Evolutionary conservation across 2,329 filamentous ascomycete species (phyloP).

Genomic region (Fusarium pseudoanthophilum): DNA sequence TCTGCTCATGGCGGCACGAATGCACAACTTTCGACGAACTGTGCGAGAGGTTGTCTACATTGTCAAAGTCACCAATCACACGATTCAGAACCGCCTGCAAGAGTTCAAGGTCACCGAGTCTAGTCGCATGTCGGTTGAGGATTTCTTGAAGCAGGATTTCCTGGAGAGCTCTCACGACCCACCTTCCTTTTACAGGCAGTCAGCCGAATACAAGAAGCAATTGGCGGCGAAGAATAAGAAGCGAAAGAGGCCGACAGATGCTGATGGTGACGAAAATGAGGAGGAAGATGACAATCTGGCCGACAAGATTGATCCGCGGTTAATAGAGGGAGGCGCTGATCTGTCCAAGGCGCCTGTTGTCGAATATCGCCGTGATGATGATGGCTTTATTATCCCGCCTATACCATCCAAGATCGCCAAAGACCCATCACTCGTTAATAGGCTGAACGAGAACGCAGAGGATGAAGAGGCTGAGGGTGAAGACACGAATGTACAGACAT

Average conservation of each 20-base stretch:
- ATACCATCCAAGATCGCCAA: conserved; percentile 54
- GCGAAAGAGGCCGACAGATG: conserved; percentile 55
- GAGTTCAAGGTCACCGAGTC: conserved; percentile 92
- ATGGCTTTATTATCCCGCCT: conserved; percentile 74
- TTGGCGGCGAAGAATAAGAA: conserved; percentile 60
- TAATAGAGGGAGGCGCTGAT: conserved; percentile 49
- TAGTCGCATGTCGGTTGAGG: conserved; percentile 85
- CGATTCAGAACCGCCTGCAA: conserved; percentile 88
- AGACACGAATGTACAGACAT: conserved; percentile 42
- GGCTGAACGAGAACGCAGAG: conserved; percentile 22
- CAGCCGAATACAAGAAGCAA: conserved; percentile 67
- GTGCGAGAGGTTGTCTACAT: conserved; percentile 97
- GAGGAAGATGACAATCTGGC: conserved; percentile 19
- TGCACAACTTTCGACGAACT: conserved; percentile 97
- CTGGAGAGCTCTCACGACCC: conserved; percentile 82
- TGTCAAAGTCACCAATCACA: conserved; percentile 94
- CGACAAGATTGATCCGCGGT: conserved; percentile 26
- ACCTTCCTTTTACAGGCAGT: conserved; percentile 79
- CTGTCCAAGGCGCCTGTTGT: conserved; percentile 49
- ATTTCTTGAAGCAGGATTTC: conserved; percentile 79
- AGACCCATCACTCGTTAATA: conserved; percentile 45
- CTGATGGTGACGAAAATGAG: conserved; percentile 31
- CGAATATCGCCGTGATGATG: conserved; percentile 66
- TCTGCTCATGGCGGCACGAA: conserved; percentile 91
- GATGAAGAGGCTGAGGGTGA: conserved; percentile 26